These are phyloP conservation scores for Cynanchum wilfordii DNA, from an alignment of 257 asterid species.

Conservation along the genomic window DNA sequence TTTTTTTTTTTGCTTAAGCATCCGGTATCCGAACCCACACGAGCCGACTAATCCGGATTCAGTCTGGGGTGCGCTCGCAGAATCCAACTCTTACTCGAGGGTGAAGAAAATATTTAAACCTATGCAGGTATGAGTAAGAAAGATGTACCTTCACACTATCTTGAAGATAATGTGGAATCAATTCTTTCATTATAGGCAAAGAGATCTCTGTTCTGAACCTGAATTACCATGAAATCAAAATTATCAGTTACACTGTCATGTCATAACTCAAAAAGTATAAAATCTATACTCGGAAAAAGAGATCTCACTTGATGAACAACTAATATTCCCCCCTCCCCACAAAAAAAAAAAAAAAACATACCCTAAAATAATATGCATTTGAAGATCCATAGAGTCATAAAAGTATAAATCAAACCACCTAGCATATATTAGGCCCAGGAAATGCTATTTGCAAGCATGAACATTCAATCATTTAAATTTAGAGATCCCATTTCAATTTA, in stretches of 20 bases:
- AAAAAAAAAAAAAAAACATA: neutral
- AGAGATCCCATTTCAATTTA: neutral
- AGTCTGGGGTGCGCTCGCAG: too few species aligned
- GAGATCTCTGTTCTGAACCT: constrained; percentile 90
- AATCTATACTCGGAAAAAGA: neutral
- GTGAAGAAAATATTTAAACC: neutral
- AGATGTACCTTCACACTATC: constrained; percentile 77
- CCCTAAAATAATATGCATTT: neutral
- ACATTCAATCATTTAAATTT: neutral
- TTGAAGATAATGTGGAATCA: constrained; percentile 92
- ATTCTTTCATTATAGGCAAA: constrained; percentile 80
- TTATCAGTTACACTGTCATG: neutral
- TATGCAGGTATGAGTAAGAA: neutral
- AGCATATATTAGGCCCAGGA: neutral
- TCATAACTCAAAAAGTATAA: neutral
- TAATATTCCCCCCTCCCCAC: neutral
- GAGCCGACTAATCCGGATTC: too few species aligned
- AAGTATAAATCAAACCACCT: neutral
- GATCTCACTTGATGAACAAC: neutral
- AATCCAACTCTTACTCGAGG: too few species aligned
- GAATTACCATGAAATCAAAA: constrained; percentile 31
- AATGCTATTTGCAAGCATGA: neutral
- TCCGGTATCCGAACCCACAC: too few species aligned
- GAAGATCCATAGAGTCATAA: neutral
- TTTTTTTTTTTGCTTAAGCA: too few species aligned